These are phyloP conservation scores for Eremomyces bilateralis DNA, from an alignment of 495 filamentous ascomycete species.

Conservation along the genomic window DNA sequence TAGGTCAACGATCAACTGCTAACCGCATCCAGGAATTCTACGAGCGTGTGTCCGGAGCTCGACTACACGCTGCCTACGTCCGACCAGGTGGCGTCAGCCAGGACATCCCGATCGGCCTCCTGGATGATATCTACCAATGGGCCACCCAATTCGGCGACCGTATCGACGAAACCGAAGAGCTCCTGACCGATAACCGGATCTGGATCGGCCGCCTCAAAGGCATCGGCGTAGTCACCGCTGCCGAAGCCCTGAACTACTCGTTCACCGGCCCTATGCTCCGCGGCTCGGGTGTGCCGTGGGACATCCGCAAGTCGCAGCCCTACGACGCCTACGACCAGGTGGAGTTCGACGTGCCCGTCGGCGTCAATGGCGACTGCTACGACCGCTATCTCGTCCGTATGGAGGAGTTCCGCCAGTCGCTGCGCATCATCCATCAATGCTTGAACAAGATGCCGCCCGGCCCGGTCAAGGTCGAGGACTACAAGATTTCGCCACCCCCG, in stretches of 20 bases:
- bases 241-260: constrained; percentile 83
- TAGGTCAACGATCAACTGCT: background rate
- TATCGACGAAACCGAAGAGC: constrained; percentile 96
- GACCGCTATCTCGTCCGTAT: constrained; percentile 97
- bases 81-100: constrained; percentile 92
- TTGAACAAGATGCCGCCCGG: constrained; percentile 96
- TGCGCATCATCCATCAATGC: constrained; percentile 97
- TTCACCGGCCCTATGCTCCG: constrained; percentile 97
- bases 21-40: constrained; percentile 72
- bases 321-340: constrained; percentile 97
- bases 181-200: constrained; percentile 98
- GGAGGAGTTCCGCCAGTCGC: constrained; percentile 96
- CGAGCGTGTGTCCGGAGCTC: constrained; percentile 93
- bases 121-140: constrained; percentile 99
- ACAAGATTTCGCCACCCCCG: constrained; percentile 94
- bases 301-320: constrained; percentile 83
- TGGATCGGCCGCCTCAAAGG: constrained; percentile 87
- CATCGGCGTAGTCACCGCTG: constrained; percentile 75
- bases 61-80: constrained; percentile 95
- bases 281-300: constrained; percentile 92
- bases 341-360: constrained; percentile 94
- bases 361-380: constrained; percentile 95
- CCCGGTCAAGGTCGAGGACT: constrained; percentile 87
- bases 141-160: constrained; percentile 98
- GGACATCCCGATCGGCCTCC: constrained; percentile 80